Conservation (phyloP, 805 yeast genomes). For the Saccharomycopsis malanga region DNA sequence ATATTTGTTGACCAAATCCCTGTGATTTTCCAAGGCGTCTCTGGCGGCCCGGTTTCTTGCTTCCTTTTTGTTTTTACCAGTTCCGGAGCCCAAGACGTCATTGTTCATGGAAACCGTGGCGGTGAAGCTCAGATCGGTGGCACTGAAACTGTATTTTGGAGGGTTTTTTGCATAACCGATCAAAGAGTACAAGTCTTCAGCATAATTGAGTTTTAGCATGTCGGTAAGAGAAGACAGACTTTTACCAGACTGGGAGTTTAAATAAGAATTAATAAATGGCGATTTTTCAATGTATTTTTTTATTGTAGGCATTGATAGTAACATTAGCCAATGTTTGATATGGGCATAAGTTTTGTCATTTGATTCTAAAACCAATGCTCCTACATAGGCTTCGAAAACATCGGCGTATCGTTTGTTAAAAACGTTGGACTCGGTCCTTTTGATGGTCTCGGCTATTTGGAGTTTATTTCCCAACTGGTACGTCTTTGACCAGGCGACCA, state of each 20-base stretch:
- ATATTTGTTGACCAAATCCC: conserved; percentile 11
- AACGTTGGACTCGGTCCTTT: conserved; percentile 40
- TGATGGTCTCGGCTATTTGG: conserved; percentile 23
- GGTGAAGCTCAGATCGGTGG: background rate
- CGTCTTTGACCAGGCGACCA: conserved; percentile 59
- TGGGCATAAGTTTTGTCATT: conserved; percentile 36
- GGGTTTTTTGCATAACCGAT: conserved; percentile 16
- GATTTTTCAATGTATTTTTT: background rate
- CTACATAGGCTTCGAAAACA: conserved; percentile 89
- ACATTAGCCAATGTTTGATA: conserved; percentile 29
- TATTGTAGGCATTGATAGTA: conserved; percentile 2
- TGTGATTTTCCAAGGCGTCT: conserved; percentile 52
- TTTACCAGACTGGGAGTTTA: background rate
- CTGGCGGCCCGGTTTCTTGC: conserved; percentile 87
- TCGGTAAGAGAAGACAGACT: background rate
- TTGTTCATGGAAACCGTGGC: conserved; percentile 7
- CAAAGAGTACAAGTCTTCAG: conserved; percentile 14
- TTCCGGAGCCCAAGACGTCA: conserved; percentile 49
- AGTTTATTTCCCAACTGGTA: conserved; percentile 62
- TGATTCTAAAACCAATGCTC: conserved; percentile 52
- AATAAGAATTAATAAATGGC: background rate
- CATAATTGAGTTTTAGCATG: background rate
- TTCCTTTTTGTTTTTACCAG: conserved; percentile 58
- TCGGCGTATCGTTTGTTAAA: conserved; percentile 76
- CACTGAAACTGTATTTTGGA: conserved; percentile 15